phyloP scores from a whole-genome alignment of 176 grass and related monocot genomes.

The Avena sativa region DNA sequence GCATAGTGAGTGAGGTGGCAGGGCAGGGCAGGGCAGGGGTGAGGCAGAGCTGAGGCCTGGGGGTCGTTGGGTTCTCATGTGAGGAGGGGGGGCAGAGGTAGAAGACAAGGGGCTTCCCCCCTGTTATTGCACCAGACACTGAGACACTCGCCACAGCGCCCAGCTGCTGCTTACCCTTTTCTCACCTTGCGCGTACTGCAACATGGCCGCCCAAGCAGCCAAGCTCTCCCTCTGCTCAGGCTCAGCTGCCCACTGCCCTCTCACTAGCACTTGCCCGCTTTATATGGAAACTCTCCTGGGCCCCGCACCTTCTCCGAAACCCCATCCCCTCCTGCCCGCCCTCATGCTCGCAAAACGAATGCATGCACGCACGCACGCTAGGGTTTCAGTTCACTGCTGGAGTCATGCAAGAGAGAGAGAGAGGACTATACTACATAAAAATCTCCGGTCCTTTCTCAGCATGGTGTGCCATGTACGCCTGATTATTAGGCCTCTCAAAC shows the following conservation, averaged over 20 bases:
- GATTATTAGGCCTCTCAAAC: no score
- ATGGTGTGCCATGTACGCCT: no score
- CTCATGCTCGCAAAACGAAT: background rate
- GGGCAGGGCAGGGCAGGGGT: background rate
- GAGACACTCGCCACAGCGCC: slow-evolving; percentile 10
- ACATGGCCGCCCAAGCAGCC: background rate
- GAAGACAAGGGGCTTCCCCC: slow-evolving; percentile 17
- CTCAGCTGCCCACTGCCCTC: slow-evolving; percentile 15
- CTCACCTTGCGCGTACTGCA: slow-evolving; percentile 8
- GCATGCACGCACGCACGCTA: background rate
- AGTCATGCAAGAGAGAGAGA: no score
- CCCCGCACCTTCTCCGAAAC: background rate
- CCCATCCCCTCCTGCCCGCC: background rate
- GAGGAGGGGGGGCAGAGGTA: slow-evolving; percentile 29
- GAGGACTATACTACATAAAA: no score
- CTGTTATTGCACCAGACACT: slow-evolving; percentile 33
- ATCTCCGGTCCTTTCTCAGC: no score
- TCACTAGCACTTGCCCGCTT: slow-evolving; percentile 27
- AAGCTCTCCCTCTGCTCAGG: background rate
- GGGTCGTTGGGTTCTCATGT: slow-evolving; percentile 33
- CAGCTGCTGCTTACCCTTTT: slow-evolving; percentile 16
- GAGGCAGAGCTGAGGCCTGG: background rate
- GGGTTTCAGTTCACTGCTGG: background rate
- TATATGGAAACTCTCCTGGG: slow-evolving; percentile 30
- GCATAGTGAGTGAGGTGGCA: slow-evolving; percentile 18